Base-by-base conservation (phyloP, 2,329 filamentous ascomycete genomes). In the Xylariaceae sp. region DNA sequence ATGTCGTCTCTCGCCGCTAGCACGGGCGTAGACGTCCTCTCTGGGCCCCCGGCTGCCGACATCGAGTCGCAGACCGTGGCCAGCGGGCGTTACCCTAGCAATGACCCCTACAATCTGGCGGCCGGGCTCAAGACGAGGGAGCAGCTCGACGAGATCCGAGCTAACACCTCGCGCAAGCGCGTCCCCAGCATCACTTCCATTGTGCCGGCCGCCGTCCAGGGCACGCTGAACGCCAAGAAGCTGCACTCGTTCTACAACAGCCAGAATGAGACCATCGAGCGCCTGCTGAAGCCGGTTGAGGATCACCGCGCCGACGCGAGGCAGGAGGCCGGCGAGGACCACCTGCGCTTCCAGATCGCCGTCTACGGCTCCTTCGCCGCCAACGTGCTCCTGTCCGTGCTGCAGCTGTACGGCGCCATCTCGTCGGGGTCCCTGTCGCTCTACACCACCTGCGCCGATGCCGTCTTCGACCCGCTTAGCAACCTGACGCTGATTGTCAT, bases 371-470 rank as follows among this genome's bases (percentile, higher is more conserved):
- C 75, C 23, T 86, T 95, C 48, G 75, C 64, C 1, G 90, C 89
- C 38, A 96, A 96, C 51, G 58, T 95, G 36, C 42, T 83, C 18
- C 71, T 98, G 5, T 78, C 89, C 0, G 70, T 70, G 4, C 69
- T 98, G 13, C 92, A 98, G 60, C 66, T 95, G 23, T 98, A 93
- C 56, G 92, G 82, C 27, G 92, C 92, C 40, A 74, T 86, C 29
- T 77, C 83, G 0, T 94, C 89, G 0, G 79, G 83, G 29, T 95
- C 88, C n/a, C 73, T 96, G 22, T 94, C 90, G 5, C 77, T 98
- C 29, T 95, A 96, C 65, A 95, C 92, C 12, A 98, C 90, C 43
- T 94, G 94, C 84, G 90, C 89, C 12, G 92, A 98, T 60, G 80
- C 89, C 32, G 71, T 96, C 45, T 96, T 96, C 62, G 92, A 96